These are phyloP conservation scores for Clonostachys chloroleuca DNA, from an alignment of 2,329 filamentous ascomycete genomes.

Conservation along the genomic window DNA sequence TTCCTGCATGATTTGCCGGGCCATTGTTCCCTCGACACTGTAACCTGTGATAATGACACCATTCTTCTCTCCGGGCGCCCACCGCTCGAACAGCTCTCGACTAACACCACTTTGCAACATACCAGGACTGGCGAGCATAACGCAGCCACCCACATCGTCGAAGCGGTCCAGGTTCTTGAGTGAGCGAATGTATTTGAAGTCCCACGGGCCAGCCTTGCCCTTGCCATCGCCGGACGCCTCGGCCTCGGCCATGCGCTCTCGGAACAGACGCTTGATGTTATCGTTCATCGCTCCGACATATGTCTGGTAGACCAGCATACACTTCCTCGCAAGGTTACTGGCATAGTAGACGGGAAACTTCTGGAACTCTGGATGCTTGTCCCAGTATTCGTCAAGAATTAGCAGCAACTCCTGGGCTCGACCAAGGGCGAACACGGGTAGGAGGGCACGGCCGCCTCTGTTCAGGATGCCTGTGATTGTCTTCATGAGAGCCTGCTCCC, in stretches of 20 bases:
- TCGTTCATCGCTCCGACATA: conserved; percentile 99
- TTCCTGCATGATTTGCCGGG: conserved; percentile 90
- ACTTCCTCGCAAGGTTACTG: conserved; percentile 88
- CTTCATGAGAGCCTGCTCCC: conserved; percentile 93
- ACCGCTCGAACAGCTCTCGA: conserved; percentile 85
- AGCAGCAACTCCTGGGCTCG: conserved; percentile 90
- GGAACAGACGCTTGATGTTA: conserved; percentile 94
- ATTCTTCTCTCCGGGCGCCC: conserved; percentile 94
- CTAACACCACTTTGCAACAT: conserved; percentile 98
- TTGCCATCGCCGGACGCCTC: conserved; percentile 72
- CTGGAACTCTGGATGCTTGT: conserved; percentile 80
- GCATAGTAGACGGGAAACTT: conserved; percentile 97
- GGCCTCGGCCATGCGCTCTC: conserved; percentile 86
- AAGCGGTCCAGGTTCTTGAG: conserved; percentile 92
- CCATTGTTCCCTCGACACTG: conserved; percentile 98
- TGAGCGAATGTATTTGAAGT: conserved; percentile 90
- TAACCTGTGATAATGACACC: conserved; percentile 99
- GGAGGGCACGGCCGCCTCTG: conserved; percentile 83
- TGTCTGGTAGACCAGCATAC: conserved; percentile 98
- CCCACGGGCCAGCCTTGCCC: conserved; percentile 85
- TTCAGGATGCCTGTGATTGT: conserved; percentile 88
- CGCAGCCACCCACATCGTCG: conserved; percentile 90
- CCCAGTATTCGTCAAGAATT: conserved; percentile 97
- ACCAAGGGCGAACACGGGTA: conserved; percentile 93
- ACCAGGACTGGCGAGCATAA: conserved; percentile 96